Conservation (phyloP, 176 grass and related monocot genomes). For the Zoysia pacifica region DNA sequence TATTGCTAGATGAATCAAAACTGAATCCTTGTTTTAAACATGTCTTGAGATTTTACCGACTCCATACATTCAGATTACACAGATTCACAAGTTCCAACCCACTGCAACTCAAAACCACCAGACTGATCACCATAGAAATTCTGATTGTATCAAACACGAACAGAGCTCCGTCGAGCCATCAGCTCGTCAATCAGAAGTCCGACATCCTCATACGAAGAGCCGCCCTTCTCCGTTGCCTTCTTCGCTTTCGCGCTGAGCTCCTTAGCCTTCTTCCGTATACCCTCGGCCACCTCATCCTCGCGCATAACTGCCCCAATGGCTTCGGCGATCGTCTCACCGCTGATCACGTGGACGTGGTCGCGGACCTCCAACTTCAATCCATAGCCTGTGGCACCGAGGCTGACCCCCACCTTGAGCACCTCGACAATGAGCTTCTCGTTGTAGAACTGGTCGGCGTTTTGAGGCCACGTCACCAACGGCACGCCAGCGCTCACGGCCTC, state of each 20-base stretch:
- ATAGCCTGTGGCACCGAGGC: constrained; percentile 7
- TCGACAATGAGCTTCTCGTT: constrained; percentile 51
- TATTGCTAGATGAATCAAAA: no score
- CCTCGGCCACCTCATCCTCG: neutral
- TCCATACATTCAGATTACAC: no score
- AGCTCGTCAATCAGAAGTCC: constrained; percentile 33
- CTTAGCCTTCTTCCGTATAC: neutral
- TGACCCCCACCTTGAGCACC: constrained; percentile 30
- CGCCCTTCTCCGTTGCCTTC: constrained; percentile 33
- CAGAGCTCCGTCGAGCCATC: neutral
- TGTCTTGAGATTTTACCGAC: no score
- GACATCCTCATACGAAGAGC: constrained; percentile 28
- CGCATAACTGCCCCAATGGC: constrained; percentile 26
- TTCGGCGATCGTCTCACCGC: constrained; percentile 18
- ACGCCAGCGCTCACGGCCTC: constrained; percentile 43
- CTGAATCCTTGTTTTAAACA: no score
- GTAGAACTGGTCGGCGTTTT: constrained; percentile 50
- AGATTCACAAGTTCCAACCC: neutral
- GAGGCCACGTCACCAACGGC: constrained; percentile 49
- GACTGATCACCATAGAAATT: neutral
- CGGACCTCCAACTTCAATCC: constrained; percentile 14
- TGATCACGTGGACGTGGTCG: neutral
- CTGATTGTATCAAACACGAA: neutral
- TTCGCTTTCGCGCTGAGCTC: constrained; percentile 29
- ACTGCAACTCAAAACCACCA: no score